phyloP scores from a whole-genome alignment of 2,329 filamentous ascomycete species.

The Microdochium bolleyi region DNA sequence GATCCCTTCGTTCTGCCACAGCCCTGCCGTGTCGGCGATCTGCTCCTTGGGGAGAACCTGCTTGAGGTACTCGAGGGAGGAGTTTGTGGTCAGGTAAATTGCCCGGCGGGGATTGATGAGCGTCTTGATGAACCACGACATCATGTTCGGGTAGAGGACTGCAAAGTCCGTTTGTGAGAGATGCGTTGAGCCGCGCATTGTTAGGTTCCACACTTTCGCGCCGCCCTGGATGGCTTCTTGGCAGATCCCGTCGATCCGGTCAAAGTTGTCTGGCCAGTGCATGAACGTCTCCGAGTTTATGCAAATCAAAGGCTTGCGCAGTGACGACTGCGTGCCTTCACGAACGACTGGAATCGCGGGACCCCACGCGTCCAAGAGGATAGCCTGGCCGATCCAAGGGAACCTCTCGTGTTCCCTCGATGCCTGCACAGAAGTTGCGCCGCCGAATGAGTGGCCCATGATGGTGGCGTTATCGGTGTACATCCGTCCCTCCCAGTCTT shows the following conservation, averaged over 20 bases:
- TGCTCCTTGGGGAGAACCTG: constrained; percentile 39
- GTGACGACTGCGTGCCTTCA: constrained; percentile 33
- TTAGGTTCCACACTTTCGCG: constrained; percentile 39
- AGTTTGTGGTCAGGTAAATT: constrained; percentile 54
- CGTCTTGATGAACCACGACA: constrained; percentile 51
- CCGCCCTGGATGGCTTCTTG: constrained; percentile 42
- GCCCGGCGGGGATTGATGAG: constrained; percentile 56
- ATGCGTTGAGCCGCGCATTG: constrained; percentile 53
- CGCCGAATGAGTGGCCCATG: constrained; percentile 61
- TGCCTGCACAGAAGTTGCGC: constrained; percentile 54
- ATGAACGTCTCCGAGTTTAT: constrained; percentile 64
- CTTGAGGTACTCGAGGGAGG: constrained; percentile 54
- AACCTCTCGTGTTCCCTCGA: constrained; percentile 46
- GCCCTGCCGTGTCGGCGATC: constrained; percentile 31
- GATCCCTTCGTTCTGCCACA: constrained; percentile 45
- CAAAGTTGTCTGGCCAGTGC: constrained; percentile 60
- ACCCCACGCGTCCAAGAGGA: constrained; percentile 61
- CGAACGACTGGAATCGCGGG: constrained; percentile 34
- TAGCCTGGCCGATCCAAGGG: constrained; percentile 51
- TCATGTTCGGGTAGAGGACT: constrained; percentile 51
- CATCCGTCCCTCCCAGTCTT: constrained; percentile 46
- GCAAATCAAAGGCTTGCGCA: constrained; percentile 47
- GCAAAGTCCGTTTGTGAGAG: constrained; percentile 60
- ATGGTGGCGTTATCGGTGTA: constrained; percentile 49
- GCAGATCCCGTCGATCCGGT: constrained; percentile 46